Conservation (phyloP, 164 flowering plant genomes). For the Chimonanthus salicifolius region DNA sequence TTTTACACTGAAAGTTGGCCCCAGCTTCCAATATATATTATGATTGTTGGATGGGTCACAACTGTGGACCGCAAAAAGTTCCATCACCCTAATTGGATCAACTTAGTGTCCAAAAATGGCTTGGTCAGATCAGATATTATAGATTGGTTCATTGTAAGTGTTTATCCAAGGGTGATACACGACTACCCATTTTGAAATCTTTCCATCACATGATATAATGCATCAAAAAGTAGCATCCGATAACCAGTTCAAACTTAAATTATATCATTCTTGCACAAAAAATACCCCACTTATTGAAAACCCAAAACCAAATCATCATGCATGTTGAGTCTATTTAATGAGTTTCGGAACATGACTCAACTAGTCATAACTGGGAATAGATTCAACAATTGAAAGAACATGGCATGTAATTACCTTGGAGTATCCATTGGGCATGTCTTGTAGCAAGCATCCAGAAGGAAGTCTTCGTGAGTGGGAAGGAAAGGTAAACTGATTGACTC, state of each 20-base stretch:
- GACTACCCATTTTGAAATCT: not conserved
- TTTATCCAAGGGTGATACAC: not conserved
- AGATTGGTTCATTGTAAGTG: no score
- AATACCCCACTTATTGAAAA: not conserved
- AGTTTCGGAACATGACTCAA: not conserved
- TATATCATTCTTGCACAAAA: not conserved
- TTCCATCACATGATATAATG: not conserved
- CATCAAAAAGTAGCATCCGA: not conserved
- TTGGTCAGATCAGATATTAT: no score
- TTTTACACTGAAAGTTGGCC: no score
- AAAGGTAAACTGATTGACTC: slow-evolving; percentile 23
- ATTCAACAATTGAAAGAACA: not conserved
- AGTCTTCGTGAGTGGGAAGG: slow-evolving; percentile 47
- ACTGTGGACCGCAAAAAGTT: not conserved
- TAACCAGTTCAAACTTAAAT: not conserved
- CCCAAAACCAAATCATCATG: not conserved
- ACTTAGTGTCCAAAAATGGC: not conserved
- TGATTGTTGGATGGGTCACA: not conserved
- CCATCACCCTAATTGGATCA: not conserved
- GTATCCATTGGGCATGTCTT: slow-evolving; percentile 67
- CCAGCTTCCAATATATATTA: not conserved
- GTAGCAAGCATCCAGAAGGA: slow-evolving; percentile 83
- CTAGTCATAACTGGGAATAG: not conserved
- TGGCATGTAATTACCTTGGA: slow-evolving; percentile 47
- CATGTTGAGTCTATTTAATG: not conserved